phyloP scores from a whole-genome alignment of 345 rosid genomes.

The Salix caprea region DNA sequence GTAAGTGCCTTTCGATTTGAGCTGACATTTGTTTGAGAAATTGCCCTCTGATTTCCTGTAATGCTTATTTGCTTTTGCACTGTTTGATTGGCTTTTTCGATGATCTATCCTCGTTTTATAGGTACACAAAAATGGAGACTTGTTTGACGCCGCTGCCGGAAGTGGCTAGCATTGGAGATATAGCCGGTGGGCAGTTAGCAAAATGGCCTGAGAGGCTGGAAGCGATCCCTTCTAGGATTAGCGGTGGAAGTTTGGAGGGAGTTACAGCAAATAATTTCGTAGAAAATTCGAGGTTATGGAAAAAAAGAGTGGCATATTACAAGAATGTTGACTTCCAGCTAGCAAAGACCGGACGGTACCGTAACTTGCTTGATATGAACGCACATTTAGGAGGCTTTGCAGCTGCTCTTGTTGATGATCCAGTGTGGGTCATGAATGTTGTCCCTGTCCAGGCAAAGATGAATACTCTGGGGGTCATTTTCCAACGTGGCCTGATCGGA shows the following conservation, averaged over 20 bases:
- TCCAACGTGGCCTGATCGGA: constrained; percentile 85
- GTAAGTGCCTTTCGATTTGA: constrained; percentile 28
- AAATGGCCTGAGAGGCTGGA: constrained; percentile 82
- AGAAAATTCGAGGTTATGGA: constrained; percentile 65
- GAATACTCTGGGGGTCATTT: constrained; percentile 76
- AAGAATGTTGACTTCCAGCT: constrained; percentile 61
- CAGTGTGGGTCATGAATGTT: constrained; percentile 82
- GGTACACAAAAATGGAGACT: constrained; percentile 82
- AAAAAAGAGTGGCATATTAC: constrained; percentile 60
- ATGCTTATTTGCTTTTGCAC: neutral
- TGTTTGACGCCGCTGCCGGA: constrained; percentile 83
- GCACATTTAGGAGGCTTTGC: constrained; percentile 80
- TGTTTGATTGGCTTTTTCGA: neutral
- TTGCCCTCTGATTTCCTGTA: neutral
- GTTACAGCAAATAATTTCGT: constrained; percentile 45
- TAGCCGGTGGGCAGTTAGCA: constrained; percentile 62
- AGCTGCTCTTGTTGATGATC: constrained; percentile 66
- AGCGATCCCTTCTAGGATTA: constrained; percentile 75
- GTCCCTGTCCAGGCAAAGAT: constrained; percentile 59
- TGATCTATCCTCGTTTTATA: constrained; percentile 6
- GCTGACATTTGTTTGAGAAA: neutral
- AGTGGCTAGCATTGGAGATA: constrained; percentile 47
- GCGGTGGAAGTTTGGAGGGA: constrained; percentile 47
- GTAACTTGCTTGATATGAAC: constrained; percentile 91
- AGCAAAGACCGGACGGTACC: constrained; percentile 63